Percentiles rank a stretch among this genome's conserved stretches.
Evolutionary conservation across 2,329 filamentous ascomycete genomes (phyloP).

Genomic region (Trichophyton benhamiae): DNA sequence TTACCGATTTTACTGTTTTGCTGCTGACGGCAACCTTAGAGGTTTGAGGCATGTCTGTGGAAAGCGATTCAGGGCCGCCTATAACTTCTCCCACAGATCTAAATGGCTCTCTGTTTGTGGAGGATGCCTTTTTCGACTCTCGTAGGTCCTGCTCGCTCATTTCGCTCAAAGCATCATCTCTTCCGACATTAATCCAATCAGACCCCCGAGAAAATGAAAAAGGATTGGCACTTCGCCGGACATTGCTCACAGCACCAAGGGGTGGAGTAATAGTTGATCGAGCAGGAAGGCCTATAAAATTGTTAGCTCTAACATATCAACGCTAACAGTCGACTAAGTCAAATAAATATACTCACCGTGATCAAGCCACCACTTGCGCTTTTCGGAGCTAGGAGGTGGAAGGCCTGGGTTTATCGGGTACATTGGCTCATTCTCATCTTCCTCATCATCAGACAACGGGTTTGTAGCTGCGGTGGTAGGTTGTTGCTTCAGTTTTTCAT

Average conservation of each 20-base stretch:
- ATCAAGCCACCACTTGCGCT: slow-evolving; percentile 54
- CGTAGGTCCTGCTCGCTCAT: background rate
- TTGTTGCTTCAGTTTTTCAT: slow-evolving; percentile 51
- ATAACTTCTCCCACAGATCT: slow-evolving; percentile 10
- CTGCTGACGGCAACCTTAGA: background rate
- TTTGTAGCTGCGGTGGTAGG: slow-evolving; percentile 11
- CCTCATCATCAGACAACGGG: slow-evolving; percentile 17
- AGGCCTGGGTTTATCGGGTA: slow-evolving; percentile 70
- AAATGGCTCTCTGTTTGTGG: background rate
- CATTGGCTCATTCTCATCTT: slow-evolving; percentile 54
- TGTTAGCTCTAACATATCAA: slow-evolving; percentile 11
- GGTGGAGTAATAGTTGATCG: slow-evolving; percentile 60
- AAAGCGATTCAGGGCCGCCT: background rate
- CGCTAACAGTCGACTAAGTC: slow-evolving; percentile 5
- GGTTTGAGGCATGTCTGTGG: background rate
- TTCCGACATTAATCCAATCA: slow-evolving; percentile 58
- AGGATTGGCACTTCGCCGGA: slow-evolving; percentile 65
- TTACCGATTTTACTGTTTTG: background rate
- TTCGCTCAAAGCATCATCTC: background rate
- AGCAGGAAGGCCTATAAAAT: slow-evolving; percentile 51
- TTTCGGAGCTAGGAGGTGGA: slow-evolving; percentile 50
- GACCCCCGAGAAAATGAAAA: slow-evolving; percentile 62
- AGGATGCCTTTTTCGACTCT: background rate
- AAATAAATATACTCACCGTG: slow-evolving; percentile 34
- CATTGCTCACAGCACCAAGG: slow-evolving; percentile 54